phyloP scores from a whole-genome alignment of 345 rosid genomes.

The Theobroma cacao region DNA sequence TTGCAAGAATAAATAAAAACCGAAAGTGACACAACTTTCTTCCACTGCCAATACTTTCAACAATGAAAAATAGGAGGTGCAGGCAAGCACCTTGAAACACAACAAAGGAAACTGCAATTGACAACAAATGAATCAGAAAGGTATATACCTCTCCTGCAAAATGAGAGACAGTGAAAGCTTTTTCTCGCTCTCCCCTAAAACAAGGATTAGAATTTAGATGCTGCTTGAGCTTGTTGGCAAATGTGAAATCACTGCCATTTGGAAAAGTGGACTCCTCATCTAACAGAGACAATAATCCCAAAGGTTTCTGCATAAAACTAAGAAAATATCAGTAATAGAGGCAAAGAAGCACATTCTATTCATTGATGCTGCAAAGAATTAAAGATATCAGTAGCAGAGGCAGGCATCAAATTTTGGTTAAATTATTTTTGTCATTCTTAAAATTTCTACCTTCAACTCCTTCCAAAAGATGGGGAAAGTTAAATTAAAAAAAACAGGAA shows the following conservation, averaged over 20 bases:
- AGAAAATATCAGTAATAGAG: conserved; percentile 17
- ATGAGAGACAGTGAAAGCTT: conserved; percentile 78
- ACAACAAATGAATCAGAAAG: not conserved
- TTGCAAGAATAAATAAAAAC: conserved; percentile 15
- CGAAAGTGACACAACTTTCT: not conserved
- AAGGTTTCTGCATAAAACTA: conserved; percentile 70
- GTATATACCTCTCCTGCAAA: conserved; percentile 92
- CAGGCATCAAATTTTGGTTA: not conserved
- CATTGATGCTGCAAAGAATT: not conserved
- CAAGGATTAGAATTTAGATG: conserved; percentile 72
- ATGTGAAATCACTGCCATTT: conserved; percentile 89
- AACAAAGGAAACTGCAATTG: not conserved
- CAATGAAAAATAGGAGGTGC: not conserved
- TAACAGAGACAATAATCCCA: conserved; percentile 85
- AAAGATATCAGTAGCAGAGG: not conserved
- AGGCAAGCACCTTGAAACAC: not conserved
- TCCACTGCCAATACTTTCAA: not conserved
- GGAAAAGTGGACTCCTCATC: conserved; percentile 99
- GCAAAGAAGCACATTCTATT: not conserved
- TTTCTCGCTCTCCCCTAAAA: conserved; percentile 81
- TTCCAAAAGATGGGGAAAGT: not conserved
- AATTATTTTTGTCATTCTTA: conserved; percentile 4
- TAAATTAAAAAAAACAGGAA: not conserved
- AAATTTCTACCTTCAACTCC: not conserved
- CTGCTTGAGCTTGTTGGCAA: conserved; percentile 92